Base-by-base conservation (phyloP, 2,329 filamentous ascomycete species). In the Zymoseptoria ardabiliae region DNA sequence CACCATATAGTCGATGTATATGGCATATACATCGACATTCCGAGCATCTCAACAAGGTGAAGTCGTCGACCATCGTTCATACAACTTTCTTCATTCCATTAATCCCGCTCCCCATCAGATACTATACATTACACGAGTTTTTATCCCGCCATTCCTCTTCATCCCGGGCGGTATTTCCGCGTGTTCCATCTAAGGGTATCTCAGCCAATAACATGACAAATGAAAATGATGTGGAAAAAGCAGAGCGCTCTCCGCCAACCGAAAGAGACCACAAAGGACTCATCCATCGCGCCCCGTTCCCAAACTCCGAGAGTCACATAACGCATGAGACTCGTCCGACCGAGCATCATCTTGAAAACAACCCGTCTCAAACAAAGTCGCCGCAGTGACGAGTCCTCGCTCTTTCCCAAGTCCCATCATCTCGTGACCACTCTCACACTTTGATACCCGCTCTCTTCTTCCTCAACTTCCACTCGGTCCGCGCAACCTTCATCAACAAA, bases 401-500 rank as follows among this genome's bases (percentile, higher is more conserved):
- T 9, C 25, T 28, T 28, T 28, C 25, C 25, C 25, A 28, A 28
- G 5, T 25, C 7, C 8, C 25, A 28, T 28, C 25, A 28, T 28
- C 25, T 28, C 25, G 9, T 28, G 25, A 28, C 4, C 25, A 28
- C 25, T 28, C 17, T 45, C 35, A 45, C 35, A 45, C 35, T n/a
- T 45, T 45, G 45, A 56, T 52, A 50, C 50, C 52, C 13, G 52
- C 20, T 19, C 41, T 50, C 54, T 50, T 56, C 54, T 56, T 56
- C 72, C 83, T 78, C 69, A 84, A 77, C 77, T 89, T 96, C 84
- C 89, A 97, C 76, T 97, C 93, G 13, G 90, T 86, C 70, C 87
- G 87, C 23, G 91, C 86, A 60, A 97, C 90, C 68, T 87, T 87
- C 90, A 99, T 96, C 69, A 99, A 81, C 59, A 96, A 76, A 72